Base-by-base conservation (phyloP, 805 yeast species). In the Yamadazyma phyllophila region DNA sequence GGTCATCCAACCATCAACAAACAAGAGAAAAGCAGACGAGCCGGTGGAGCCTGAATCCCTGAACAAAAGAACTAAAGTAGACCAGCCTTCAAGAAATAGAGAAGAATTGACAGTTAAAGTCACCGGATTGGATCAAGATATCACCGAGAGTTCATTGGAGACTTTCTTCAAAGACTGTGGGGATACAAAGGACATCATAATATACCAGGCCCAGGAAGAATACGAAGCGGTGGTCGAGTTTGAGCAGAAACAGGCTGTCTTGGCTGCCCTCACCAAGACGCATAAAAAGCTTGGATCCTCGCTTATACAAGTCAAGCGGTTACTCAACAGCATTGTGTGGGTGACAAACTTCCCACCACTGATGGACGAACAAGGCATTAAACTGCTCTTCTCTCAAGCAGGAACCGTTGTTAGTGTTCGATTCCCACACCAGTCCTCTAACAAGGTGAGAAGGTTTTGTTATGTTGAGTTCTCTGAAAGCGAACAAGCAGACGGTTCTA, bases 281-380 rank as follows among this genome's bases (percentile, higher is more conserved):
- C 69, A 63, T 47, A 84, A 83, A 55, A 56, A 47, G 8, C 46
- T 83, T 0, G 70, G 68, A 0, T 77, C 70, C 0, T 43, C 56
- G 1, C 71, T 67, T 32, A 65, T 88, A 0, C 40, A 54, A 3
- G 85, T 88, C 0, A 59, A 58, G 3, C 62, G 76, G 30, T 61
- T 79, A 2, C 56, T 64, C 15, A 67, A 75, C 11, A 67, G 78
- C 31, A 83, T 89, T 0, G 47, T 88, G 1, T 88, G 88, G 84
- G 81, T 83, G 2, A 78, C 91, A 0, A 88, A 88, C 55, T 87
- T 77, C 54, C 90, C 95, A 0, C 83, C 88, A 2, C 55, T 65
- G 1, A 76, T 60, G 47, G 68, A 72, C 0, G 66, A 67, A 17
- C 61, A 59, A 0, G 65, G 71, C 4, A 41, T 88, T 0, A 53